Percentiles rank a stretch among this genome's conserved stretches.
Evolutionary conservation across 2,329 filamentous ascomycete genomes (phyloP).

Genomic region (Botrytis galanthina): DNA sequence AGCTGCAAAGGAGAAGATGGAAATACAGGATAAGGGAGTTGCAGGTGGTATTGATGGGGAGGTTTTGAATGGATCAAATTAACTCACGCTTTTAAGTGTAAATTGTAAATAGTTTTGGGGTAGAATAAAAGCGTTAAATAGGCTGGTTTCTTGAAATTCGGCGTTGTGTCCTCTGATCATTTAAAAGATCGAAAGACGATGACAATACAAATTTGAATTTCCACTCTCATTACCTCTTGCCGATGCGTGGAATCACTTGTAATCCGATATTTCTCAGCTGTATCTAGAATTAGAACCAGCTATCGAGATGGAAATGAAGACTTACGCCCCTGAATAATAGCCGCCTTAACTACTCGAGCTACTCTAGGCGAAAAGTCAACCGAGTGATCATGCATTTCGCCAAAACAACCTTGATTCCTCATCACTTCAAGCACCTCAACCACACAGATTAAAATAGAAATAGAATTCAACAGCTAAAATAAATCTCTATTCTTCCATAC

Average conservation of each 20-base stretch:
- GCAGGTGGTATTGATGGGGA: conserved; percentile 12
- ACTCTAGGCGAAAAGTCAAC: neutral
- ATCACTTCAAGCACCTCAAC: neutral
- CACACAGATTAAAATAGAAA: neutral
- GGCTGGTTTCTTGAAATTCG: neutral
- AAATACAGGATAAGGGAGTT: conserved; percentile 23
- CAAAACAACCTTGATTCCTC: neutral
- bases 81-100: neutral
- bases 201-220: neutral
- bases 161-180: neutral
- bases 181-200: neutral
- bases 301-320: neutral
- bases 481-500: too few relatives aligned
- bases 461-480: too few relatives aligned
- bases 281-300: neutral
- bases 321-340: neutral
- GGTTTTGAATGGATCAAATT: neutral
- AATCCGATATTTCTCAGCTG: neutral
- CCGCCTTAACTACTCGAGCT: neutral
- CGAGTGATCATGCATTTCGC: neutral
- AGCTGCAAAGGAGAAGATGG: conserved; percentile 23
- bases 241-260: neutral
- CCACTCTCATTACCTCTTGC: neutral
- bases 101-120: conserved; percentile 9
- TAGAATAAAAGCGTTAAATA: neutral